Conservation (phyloP, 23 red algal species). For the Gracilaria vermiculophylla region DNA sequence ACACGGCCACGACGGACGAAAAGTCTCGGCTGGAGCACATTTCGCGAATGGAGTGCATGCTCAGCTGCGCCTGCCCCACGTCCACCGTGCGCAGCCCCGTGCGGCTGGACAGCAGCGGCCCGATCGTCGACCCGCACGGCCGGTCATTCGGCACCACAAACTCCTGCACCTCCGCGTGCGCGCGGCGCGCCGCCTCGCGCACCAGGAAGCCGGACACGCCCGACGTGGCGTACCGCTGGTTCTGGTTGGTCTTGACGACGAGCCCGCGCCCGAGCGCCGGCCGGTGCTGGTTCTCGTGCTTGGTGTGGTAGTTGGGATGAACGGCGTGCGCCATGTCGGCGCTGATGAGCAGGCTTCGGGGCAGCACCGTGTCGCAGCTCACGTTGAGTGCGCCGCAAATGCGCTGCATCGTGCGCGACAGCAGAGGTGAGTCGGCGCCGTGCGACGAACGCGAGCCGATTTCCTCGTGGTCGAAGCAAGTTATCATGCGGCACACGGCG, state of each 20-base stretch:
- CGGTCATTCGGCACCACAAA: conserved; percentile 94
- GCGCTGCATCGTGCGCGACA: conserved; percentile 36
- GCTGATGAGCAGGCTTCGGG: conserved; percentile 54
- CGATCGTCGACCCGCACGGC: conserved; percentile 87
- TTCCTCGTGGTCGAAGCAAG: conserved; percentile 91
- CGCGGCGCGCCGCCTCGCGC: conserved; percentile 46
- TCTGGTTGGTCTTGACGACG: conserved; percentile 86
- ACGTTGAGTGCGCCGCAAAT: conserved; percentile 36
- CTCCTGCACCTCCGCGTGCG: conserved; percentile 41
- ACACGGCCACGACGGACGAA: neutral
- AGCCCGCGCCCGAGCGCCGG: conserved; percentile 59
- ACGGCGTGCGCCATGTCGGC: conserved; percentile 92
- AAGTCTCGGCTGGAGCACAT: conserved; percentile 68
- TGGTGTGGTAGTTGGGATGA: conserved; percentile 80
- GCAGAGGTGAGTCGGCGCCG: conserved; percentile 74
- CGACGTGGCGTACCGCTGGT: conserved; percentile 85
- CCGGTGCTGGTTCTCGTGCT: conserved; percentile 76
- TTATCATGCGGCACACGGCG: conserved; percentile 47
- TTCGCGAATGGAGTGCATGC: conserved; percentile 90
- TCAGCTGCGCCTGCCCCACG: conserved; percentile 74
- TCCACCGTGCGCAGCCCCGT: conserved; percentile 89
- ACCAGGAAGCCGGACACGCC: conserved; percentile 56
- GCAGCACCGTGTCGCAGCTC: neutral
- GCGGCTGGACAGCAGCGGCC: conserved; percentile 66
- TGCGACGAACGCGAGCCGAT: conserved; percentile 62